Percentiles rank a stretch among this genome's conserved stretches.
Conservation (phyloP, 1,284 basidiomycete genomes). For the Volvariella surrecta region DNA sequence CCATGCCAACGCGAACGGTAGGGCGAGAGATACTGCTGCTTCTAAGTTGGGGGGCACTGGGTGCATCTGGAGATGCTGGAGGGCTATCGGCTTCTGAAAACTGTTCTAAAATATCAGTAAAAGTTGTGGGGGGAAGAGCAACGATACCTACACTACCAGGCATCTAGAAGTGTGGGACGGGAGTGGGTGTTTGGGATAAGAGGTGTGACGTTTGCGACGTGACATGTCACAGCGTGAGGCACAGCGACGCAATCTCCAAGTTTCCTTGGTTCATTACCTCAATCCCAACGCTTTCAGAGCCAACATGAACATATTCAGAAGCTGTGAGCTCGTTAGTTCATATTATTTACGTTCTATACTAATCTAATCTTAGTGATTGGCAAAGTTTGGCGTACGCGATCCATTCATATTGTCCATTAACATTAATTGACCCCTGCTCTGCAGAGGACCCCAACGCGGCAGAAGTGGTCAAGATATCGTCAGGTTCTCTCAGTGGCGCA, state of each 20-base stretch:
- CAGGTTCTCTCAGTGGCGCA: constrained; percentile 22
- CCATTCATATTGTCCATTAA: constrained; percentile 11
- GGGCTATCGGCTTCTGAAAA: too few relatives aligned
- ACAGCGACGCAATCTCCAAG: too few relatives aligned
- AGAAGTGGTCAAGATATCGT: constrained; percentile 91
- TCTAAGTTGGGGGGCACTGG: too few relatives aligned
- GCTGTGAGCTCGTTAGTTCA: constrained; percentile 43
- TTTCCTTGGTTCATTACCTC: too few relatives aligned
- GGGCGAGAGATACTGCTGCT: constrained; percentile 18
- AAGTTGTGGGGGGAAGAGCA: too few relatives aligned
- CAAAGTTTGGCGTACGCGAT: constrained; percentile 86
- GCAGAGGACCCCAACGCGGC: constrained; percentile 80
- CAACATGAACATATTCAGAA: constrained; percentile 60
- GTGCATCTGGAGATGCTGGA: too few relatives aligned
- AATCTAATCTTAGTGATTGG: constrained; percentile 59
- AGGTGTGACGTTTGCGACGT: too few relatives aligned
- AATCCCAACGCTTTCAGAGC: not conserved
- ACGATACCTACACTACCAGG: too few relatives aligned
- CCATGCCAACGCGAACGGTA: constrained; percentile 17
- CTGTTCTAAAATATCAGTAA: too few relatives aligned
- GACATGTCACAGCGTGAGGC: too few relatives aligned
- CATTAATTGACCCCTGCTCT: constrained; percentile 14
- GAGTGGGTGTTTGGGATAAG: too few relatives aligned
- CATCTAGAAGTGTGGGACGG: too few relatives aligned
- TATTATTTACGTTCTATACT: constrained; percentile 1